Base-by-base conservation (phyloP, 768 basidiomycete species). In the Udeniomyces megalosporus region DNA sequence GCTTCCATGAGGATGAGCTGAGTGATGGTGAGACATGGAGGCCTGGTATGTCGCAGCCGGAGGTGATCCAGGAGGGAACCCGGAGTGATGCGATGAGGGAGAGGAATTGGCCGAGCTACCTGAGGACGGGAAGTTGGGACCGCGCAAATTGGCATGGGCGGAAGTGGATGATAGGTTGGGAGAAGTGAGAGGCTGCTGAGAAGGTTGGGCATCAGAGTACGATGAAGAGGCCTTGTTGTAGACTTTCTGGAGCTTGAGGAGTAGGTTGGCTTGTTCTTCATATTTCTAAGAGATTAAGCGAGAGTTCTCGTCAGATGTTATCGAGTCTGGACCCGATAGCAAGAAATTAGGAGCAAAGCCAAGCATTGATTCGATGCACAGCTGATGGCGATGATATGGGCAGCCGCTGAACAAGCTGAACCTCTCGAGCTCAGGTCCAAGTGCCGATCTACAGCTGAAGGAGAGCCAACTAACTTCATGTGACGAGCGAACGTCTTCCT, bases 191-290 rank as follows among this genome's bases (percentile, higher is more conserved):
- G n/a, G 22, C 11, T 29, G 2, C 5, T 6, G 48, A 29, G n/a
- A 15, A 12, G 24, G 15, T 47, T 1, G 22, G 58, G 42, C n/a
- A 24, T 48, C 56, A 3, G 44, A 29, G 34, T 58, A 63, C 3
- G 47, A 55, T 4, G 47, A 17, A 3, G 62, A 49, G 32, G 38
- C 38, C 38, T 42, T 42, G 38, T 42, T 42, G 48, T 63, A 63
- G 12, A 22, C 35, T 42, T 51, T 63, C 31, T 63, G 62, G 3
- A 63, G 56, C 28, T 57, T 58, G 20, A 32, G 38, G 5, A 63
- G 45, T 12, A 17, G 17, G 12, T 45, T 14, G 2, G 50, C 55
- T 47, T 57, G 57, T 32, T 52, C 50, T 17, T 52, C 31, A 14
- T 52, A 52, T 52, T 52, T 52, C 50, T 52, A 52, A 10, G 22